These are phyloP conservation scores for Oryza officinalis DNA, from an alignment of 176 grass and related monocot species.

Conservation along the genomic window DNA sequence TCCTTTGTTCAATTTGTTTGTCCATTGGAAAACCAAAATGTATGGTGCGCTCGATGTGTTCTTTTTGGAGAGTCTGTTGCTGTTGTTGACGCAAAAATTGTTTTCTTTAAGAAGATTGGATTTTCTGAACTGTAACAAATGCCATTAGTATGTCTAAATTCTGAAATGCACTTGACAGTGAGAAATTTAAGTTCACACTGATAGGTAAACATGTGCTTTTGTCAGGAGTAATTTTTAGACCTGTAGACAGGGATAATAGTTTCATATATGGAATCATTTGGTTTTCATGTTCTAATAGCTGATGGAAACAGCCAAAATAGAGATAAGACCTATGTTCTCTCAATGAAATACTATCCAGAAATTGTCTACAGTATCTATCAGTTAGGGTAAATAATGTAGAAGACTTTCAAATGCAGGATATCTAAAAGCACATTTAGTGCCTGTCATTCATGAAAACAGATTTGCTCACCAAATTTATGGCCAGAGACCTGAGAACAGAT, in stretches of 20 bases:
- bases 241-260: not conserved
- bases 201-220: conserved; percentile 11
- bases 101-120: conserved; percentile 35
- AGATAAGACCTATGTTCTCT: conserved; percentile 1
- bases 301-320: conserved; percentile 7
- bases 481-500: not conserved
- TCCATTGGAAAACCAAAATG: conserved; percentile 16
- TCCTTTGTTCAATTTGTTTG: conserved; percentile 43
- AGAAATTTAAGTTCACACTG: not conserved
- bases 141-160: not conserved
- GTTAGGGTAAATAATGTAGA: conserved; percentile 6
- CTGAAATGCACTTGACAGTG: not conserved
- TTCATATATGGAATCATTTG: not conserved
- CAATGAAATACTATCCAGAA: not conserved
- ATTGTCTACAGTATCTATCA: conserved; percentile 11
- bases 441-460: not conserved
- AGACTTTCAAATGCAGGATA: conserved; percentile 2
- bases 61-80: conserved; percentile 15
- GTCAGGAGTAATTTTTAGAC: not conserved
- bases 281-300: conserved; percentile 26
- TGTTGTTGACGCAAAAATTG: conserved; percentile 24
- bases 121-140: not conserved
- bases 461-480: conserved; percentile 1
- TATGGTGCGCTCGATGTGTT: conserved; percentile 13
- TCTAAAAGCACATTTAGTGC: not conserved